Evolutionary conservation across 345 rosid genomes (phyloP).

Genomic region (Odontarrhena argentea): DNA sequence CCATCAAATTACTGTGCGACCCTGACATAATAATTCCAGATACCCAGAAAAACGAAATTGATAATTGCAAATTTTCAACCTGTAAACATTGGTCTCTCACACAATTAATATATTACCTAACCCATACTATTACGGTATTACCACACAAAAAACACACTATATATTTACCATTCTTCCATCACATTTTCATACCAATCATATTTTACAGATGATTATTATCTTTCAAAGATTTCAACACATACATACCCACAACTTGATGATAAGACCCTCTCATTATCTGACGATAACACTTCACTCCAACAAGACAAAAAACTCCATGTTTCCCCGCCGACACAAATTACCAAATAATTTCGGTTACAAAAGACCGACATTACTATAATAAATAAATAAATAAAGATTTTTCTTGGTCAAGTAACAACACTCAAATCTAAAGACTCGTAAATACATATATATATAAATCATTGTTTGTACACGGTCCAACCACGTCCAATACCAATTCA

Average conservation of each 20-base stretch:
- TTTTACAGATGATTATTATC: too few species aligned
- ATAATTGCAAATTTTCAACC: not conserved
- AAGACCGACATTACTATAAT: slow-evolving; percentile 36
- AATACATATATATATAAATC: slow-evolving; percentile 3
- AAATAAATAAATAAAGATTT: slow-evolving; percentile 14
- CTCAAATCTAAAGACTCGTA: not conserved
- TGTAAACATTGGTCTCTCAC: too few species aligned
- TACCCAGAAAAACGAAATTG: not conserved
- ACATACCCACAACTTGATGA: not conserved
- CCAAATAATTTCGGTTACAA: not conserved
- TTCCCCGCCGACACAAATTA: slow-evolving; percentile 29
- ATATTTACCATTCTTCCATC: too few species aligned
- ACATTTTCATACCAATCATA: too few species aligned
- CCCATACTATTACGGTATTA: too few species aligned
- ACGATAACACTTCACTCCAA: slow-evolving; percentile 9
- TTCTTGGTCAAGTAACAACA: slow-evolving; percentile 1
- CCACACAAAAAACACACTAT: too few species aligned
- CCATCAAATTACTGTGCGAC: slow-evolving; percentile 18
- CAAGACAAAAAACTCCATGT: slow-evolving; percentile 20
- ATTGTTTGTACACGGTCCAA: not conserved
- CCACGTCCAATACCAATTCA: not conserved
- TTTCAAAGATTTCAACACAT: too few species aligned
- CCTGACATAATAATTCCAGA: slow-evolving; percentile 30
- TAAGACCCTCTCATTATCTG: slow-evolving; percentile 4
- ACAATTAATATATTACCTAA: too few species aligned